Evolutionary conservation across 805 yeast species (phyloP), one percentile per base, ranked within the genome.

Genomic region (Kuraishia molischiana): DNA sequence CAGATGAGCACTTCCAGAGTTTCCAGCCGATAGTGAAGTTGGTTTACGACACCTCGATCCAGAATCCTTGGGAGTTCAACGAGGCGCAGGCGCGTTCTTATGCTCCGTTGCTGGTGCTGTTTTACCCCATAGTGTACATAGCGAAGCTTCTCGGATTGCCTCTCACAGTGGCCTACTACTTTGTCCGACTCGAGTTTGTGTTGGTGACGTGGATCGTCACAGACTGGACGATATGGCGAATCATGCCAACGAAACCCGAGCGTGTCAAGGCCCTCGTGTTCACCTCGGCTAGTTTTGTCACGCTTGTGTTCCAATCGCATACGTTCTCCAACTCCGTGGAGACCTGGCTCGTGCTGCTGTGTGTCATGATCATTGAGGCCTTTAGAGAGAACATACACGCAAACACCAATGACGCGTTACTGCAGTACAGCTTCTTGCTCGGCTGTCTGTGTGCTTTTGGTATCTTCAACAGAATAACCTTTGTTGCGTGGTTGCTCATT

Each of bases 1-100:
- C 99, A 0, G 99, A 92, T 64, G 99, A 92, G 61, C 96, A 89
- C 55, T 85, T 85, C 54, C 99, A 94, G 55, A 74, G 79, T n/a
- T 72, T 94, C 35, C 94, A 87, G 54, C 80, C 82, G 1, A 51
- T 90, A 19, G 66, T 78, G 10, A 53, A 56, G 49, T 43, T 33
- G 32, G 28, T 35, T 26, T 34, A 77, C 54, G 69, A 63, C 54
- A 40, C 57, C 64, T 20, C 64, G 58, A 53, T 59, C 6, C 62
- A 66, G 11, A 49, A 69, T 1, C 89, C 97, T 0, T 90, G 98
- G 98, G 98, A 90, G 54, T 92, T 85, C 58, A 48, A 59, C 4
- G 63, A 56, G 2, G 48, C 50, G 2, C 85, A 87, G 1, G 77
- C 87, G 3, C 65, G 97, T 41, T 82, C 95, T 40, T 68, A 71